A percentile compares a stretch with the other conserved stretches of the same genome.
phyloP scores from a whole-genome alignment of 2,329 filamentous ascomycete species.

The Scedosporium aurantiacum region DNA sequence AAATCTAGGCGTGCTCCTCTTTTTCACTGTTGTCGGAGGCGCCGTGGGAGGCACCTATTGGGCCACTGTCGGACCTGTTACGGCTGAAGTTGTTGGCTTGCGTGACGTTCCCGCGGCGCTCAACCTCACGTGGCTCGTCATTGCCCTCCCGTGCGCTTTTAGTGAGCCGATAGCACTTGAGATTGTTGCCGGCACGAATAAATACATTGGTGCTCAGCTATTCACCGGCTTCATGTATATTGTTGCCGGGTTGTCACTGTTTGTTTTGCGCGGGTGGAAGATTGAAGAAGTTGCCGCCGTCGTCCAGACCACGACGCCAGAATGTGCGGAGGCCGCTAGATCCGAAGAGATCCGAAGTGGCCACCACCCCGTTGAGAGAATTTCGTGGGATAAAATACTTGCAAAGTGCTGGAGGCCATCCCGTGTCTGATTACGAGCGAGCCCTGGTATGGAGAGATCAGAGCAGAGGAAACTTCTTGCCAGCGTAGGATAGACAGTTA shows the following conservation, averaged over 20 bases:
- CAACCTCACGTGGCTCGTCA: constrained; percentile 59
- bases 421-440: too few species aligned
- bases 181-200: constrained; percentile 31
- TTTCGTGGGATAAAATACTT: too few species aligned
- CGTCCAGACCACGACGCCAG: background rate
- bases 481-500: too few species aligned
- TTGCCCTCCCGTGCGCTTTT: constrained; percentile 61
- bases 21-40: constrained; percentile 63
- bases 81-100: constrained; percentile 63
- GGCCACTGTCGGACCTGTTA: constrained; percentile 57
- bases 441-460: too few species aligned
- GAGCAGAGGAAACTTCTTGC: too few species aligned
- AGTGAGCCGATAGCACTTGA: constrained; percentile 53
- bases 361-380: too few species aligned
- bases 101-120: constrained; percentile 55
- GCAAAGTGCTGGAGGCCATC: too few species aligned
- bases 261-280: background rate
- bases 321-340: too few species aligned
- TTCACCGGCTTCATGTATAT: constrained; percentile 53
- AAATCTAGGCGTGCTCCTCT: constrained; percentile 53
- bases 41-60: constrained; percentile 61
- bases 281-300: background rate
- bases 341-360: too few species aligned
- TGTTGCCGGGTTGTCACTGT: constrained; percentile 24
- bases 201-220: constrained; percentile 42